Conservation (phyloP, 169 alveolate species). For the Cryptosporidium canis region DNA sequence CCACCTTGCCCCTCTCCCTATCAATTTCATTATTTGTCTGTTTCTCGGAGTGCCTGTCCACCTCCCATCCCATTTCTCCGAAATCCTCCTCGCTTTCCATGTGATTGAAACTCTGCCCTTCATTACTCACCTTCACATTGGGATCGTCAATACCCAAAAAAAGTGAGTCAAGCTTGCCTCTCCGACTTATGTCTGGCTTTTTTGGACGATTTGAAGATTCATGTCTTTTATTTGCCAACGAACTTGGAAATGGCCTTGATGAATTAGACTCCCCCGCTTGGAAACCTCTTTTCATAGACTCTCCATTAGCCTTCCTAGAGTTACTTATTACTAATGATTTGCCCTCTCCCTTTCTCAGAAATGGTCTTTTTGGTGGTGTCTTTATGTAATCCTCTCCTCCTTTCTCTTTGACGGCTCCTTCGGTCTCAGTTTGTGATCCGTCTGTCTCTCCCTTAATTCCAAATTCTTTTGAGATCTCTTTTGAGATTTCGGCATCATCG, state of each 20-base stretch:
- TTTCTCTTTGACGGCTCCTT: neutral
- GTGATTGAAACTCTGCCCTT: neutral
- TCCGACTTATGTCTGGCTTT: neutral
- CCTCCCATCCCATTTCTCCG: neutral
- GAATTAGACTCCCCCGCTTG: neutral
- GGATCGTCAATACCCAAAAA: slow-evolving; percentile 1
- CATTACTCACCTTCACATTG: neutral
- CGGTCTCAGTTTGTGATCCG: neutral
- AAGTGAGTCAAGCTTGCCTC: neutral
- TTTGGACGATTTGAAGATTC: neutral
- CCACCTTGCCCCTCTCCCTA: neutral
- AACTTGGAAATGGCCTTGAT: neutral
- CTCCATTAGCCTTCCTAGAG: slow-evolving; percentile 30
- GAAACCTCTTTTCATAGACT: neutral
- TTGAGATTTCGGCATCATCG: neutral
- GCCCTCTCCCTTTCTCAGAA: slow-evolving; percentile 56
- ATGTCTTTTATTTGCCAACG: neutral
- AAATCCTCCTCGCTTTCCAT: neutral
- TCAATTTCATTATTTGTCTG: neutral
- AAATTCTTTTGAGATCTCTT: neutral
- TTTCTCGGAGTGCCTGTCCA: neutral
- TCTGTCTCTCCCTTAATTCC: neutral
- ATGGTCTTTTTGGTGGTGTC: slow-evolving; percentile 41
- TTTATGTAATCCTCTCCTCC: neutral
- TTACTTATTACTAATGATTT: slow-evolving; percentile 66